These are phyloP conservation scores for Odonthalia washingtoniensis DNA, from an alignment of 31 red algal species.

Conservation along the genomic window DNA sequence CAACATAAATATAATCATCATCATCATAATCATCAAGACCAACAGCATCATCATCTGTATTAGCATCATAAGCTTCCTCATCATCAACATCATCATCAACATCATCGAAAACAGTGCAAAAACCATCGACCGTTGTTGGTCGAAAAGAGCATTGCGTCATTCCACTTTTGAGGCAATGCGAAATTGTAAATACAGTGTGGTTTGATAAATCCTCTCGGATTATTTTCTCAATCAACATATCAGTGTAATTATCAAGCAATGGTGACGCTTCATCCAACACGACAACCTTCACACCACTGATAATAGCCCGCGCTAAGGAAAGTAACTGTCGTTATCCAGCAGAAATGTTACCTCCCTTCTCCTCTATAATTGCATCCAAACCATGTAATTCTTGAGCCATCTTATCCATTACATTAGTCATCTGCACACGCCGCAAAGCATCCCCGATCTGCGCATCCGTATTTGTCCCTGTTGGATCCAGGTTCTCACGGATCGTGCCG, in stretches of 20 bases:
- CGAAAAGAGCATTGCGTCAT: no score
- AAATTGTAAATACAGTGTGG: slow-evolving; percentile 95
- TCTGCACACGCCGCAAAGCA: slow-evolving; percentile 42
- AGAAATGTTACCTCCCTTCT: slow-evolving; percentile 94
- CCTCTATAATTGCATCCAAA: slow-evolving; percentile 84
- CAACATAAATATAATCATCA: no score
- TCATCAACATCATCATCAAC: no score
- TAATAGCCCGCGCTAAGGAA: slow-evolving; percentile 85
- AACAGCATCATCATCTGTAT: no score
- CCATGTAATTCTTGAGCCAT: no score
- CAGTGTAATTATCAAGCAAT: slow-evolving; percentile 89
- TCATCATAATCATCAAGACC: no score
- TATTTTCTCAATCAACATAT: slow-evolving; percentile 88
- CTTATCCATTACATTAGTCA: background rate
- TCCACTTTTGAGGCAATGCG: slow-evolving; percentile 97
- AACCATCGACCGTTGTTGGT: no score
- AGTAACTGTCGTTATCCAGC: slow-evolving; percentile 94
- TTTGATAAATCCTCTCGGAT: slow-evolving; percentile 82
- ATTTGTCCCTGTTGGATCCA: slow-evolving; percentile 89
- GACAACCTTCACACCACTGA: slow-evolving; percentile 85
- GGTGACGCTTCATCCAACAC: slow-evolving; percentile 97
- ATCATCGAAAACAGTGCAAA: no score
- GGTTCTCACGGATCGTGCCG: slow-evolving; percentile 92
- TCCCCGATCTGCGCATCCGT: slow-evolving; percentile 91
- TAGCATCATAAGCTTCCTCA: no score